These are phyloP conservation scores for Yamadazyma membranifaciens DNA, from an alignment of 1,139 yeast genomes.

Conservation along the genomic window DNA sequence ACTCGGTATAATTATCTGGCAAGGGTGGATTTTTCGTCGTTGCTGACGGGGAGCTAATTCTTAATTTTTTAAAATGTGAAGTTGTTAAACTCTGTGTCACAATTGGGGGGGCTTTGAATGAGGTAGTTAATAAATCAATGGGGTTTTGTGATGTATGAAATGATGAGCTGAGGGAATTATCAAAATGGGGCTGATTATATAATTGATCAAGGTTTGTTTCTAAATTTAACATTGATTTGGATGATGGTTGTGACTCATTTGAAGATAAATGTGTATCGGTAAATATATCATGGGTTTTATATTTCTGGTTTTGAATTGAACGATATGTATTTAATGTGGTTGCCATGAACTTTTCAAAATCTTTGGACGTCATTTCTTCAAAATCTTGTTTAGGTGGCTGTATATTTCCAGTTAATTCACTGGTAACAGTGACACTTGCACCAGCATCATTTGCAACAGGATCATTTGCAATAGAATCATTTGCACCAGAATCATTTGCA, in stretches of 20 bases:
- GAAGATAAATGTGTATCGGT: slow-evolving; percentile 1
- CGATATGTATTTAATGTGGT: slow-evolving; percentile 34
- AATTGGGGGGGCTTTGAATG: slow-evolving; percentile 37
- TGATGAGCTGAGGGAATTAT: slow-evolving; percentile 13
- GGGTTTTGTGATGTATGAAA: slow-evolving; percentile 22
- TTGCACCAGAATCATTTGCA: background rate
- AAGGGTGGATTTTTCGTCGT: background rate
- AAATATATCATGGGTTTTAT: slow-evolving; percentile 15
- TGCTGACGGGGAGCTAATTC: slow-evolving; percentile 42
- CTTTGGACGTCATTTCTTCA: slow-evolving; percentile 17
- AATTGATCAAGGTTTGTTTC: slow-evolving; percentile 2
- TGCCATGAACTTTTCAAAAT: slow-evolving; percentile 38
- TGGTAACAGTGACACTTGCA: background rate
- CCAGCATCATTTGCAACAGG: background rate
- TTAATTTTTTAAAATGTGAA: slow-evolving; percentile 43
- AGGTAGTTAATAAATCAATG: slow-evolving; percentile 16
- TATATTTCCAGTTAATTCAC: background rate
- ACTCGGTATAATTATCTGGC: too few species aligned
- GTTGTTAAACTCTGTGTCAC: slow-evolving; percentile 35
- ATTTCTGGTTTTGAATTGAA: slow-evolving; percentile 22
- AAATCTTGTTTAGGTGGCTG: background rate
- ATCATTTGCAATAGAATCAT: background rate
- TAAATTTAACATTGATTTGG: background rate
- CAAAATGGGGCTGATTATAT: slow-evolving; percentile 12
- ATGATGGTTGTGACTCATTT: background rate